Percentiles rank a stretch among this genome's conserved stretches.
phyloP scores from a whole-genome alignment of 352 stramenopile species.

The Globisporangium carolinianum region DNA sequence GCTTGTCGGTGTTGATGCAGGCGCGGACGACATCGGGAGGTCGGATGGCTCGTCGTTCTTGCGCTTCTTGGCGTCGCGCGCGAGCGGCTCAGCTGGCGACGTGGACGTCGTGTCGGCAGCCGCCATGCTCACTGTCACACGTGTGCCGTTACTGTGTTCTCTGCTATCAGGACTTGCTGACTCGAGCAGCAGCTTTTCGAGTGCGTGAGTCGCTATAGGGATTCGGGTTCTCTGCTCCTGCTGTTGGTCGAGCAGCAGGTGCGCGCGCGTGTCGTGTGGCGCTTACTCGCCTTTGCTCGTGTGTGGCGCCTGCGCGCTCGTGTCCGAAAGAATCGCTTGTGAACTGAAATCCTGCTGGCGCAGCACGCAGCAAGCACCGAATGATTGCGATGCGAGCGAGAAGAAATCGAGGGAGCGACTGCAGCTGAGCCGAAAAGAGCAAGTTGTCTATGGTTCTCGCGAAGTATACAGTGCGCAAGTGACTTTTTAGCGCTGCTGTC shows the following conservation, averaged over 20 bases:
- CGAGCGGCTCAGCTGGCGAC: not conserved
- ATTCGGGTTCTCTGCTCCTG: not conserved
- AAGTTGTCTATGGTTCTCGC: not conserved
- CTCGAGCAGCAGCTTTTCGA: not conserved
- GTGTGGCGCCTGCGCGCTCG: not conserved
- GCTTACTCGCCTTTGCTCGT: not conserved
- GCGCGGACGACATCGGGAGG: slow-evolving; percentile 7
- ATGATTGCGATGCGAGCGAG: not conserved
- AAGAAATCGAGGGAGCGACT: not conserved
- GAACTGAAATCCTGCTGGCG: not conserved
- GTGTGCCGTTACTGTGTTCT: no score
- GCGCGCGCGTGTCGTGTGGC: not conserved
- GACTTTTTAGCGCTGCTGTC: no score
- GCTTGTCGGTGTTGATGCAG: slow-evolving; percentile 5
- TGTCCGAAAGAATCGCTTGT: not conserved
- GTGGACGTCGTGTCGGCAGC: not conserved
- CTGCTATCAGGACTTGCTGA: not conserved
- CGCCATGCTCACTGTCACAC: not conserved
- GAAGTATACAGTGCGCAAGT: no score
- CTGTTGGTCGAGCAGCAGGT: no score
- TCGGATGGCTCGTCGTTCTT: slow-evolving; percentile 26
- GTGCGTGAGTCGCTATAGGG: not conserved
- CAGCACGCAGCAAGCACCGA: not conserved
- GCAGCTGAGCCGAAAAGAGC: not conserved
- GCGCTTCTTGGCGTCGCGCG: slow-evolving; percentile 41